Evolutionary conservation across 1,139 yeast species (phyloP), one percentile per base, ranked within the genome.

Genomic region (Ogataea hybrid): DNA sequence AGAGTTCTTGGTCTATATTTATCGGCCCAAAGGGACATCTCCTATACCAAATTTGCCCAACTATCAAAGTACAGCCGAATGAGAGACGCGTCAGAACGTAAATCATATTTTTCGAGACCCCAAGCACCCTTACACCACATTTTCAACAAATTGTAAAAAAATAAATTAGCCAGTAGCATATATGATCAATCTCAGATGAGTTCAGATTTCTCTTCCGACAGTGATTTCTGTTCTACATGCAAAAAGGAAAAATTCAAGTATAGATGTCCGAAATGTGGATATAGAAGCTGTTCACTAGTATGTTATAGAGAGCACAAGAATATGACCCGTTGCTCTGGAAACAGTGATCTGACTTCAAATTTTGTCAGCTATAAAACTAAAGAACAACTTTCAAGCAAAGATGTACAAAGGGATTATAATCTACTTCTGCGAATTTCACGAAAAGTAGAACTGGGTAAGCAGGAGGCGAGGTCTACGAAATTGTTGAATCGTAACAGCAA

Each of bases 1-100:
- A 94, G 68, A 1, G 72, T 70, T 52, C 71, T 77, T 7, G 98
- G 98, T 53, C 97, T 77, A 64, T 89, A 83, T 54, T 89, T 88
- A 62, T 92, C 97, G 16, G 94, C 96, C 98, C 98, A 92, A 61
- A 92, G 74, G 14, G 96, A 84, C 97, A 89, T 88, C 29, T 35
- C 6, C 5, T 25, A 4, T 28, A 28, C n/a, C 21, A 15, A 15
- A 3, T 7, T 20, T 20, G 9, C 21, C 7, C 9, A 20, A 8
- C 9, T 20, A 7, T 20, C 4, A 20, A 7, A 7, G 18, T 2
- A 17, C 2, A 17, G 21, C 9, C 3, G 21, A 20, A 20, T 7
- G 15, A n/a, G 15, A 25, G n/a, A 25, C 28, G 28, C 28, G 28
- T 25, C 14, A 4, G 11, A n/a, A 25, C 28, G n/a, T 18, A 15